A percentile compares a stretch with the other conserved stretches of the same genome.
These are phyloP conservation scores for Aleurites moluccanus DNA, from an alignment of 441 rosid genomes.

Conservation along the genomic window DNA sequence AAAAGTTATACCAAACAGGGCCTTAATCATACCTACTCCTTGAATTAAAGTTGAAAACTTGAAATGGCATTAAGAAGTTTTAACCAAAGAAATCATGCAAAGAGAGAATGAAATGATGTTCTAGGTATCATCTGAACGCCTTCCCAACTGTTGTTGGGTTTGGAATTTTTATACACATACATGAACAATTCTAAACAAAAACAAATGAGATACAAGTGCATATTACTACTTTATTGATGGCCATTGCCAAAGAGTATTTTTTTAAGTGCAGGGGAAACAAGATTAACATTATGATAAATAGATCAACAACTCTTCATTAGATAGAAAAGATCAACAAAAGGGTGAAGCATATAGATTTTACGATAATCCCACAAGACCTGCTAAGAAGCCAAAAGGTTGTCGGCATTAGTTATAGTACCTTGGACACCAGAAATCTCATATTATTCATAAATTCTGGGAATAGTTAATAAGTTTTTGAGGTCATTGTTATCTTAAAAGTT, in stretches of 20 bases:
- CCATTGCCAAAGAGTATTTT: not conserved
- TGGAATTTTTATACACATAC: conserved; percentile 26
- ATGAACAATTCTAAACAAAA: conserved; percentile 5
- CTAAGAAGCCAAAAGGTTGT: conserved; percentile 14
- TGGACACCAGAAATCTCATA: not conserved
- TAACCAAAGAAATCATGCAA: not conserved
- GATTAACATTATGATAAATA: conserved; percentile 8
- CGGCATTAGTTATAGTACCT: not conserved
- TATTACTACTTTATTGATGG: conserved; percentile 24
- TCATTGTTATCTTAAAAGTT: not conserved
- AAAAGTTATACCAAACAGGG: too few relatives aligned
- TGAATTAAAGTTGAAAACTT: not conserved
- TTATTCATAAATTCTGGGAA: not conserved
- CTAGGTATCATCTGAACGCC: not conserved
- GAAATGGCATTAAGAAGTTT: not conserved
- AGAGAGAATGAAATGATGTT: not conserved
- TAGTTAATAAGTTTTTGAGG: not conserved
- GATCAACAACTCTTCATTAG: conserved; percentile 17
- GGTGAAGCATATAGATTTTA: not conserved
- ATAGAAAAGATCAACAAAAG: conserved; percentile 8
- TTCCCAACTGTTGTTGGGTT: conserved; percentile 24
- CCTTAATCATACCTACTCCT: not conserved
- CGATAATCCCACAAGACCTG: conserved; percentile 25
- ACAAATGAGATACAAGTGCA: conserved; percentile 8
- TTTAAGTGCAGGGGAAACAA: conserved; percentile 16